phyloP scores from a whole-genome alignment of 768 basidiomycete species.

The Termitomyces sp. region DNA sequence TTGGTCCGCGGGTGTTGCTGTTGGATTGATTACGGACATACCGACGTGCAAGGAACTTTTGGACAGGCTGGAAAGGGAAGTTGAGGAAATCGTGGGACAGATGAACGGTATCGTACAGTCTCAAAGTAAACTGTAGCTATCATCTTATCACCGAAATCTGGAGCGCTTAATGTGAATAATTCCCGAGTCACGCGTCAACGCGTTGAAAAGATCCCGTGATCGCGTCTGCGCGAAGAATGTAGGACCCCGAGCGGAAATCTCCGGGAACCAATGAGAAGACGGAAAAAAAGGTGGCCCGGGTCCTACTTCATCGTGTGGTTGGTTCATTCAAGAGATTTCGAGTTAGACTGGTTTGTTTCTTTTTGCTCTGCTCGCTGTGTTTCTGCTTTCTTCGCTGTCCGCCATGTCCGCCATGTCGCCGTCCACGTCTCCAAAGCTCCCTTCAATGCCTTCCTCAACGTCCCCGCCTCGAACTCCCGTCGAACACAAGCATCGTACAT shows the following conservation, averaged over 20 bases:
- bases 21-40: constrained; percentile 78
- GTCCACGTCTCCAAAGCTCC: constrained; percentile 11
- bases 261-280: constrained; percentile 15
- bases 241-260: constrained; percentile 23
- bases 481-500: constrained; percentile 24
- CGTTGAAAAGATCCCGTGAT: constrained; percentile 24
- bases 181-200: not conserved
- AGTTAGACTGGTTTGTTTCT: constrained; percentile 7
- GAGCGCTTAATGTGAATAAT: not conserved
- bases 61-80: constrained; percentile 64
- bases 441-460: constrained; percentile 19
- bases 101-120: constrained; percentile 28
- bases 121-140: constrained; percentile 34
- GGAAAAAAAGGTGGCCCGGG: constrained; percentile 16
- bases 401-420: constrained; percentile 14
- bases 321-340: constrained; percentile 7
- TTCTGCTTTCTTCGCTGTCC: constrained; percentile 26
- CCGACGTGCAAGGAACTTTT: constrained; percentile 77
- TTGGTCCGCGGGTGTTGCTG: constrained; percentile 64
- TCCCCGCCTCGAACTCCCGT: constrained; percentile 39
- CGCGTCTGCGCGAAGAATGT: constrained; percentile 25
- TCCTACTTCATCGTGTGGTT: constrained; percentile 25
- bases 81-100: constrained; percentile 56
- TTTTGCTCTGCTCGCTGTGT: constrained; percentile 16
- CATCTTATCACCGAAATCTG: not conserved